phyloP scores from a whole-genome alignment of 306 rosid species.

The Ammopiptanthus mongolicus region DNA sequence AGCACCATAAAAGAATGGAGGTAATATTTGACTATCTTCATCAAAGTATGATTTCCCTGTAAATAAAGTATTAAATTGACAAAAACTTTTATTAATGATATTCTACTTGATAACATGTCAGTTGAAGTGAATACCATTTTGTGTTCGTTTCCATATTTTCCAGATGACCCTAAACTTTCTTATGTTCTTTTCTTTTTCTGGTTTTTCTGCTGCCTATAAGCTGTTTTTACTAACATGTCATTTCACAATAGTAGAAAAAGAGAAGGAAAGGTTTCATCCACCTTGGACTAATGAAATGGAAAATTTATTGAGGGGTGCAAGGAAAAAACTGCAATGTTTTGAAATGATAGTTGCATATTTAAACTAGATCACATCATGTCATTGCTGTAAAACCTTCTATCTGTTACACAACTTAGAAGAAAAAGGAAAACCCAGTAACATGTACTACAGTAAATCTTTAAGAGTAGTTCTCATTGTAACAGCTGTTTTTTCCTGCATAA shows the following conservation, averaged over 20 bases:
- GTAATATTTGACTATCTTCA: neutral
- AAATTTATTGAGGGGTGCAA: neutral
- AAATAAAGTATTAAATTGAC: neutral
- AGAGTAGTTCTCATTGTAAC: constrained; percentile 46
- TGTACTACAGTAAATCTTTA: constrained; percentile 50
- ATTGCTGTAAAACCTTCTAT: constrained; percentile 5
- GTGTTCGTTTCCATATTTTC: neutral
- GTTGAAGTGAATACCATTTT: neutral
- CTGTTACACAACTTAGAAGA: constrained; percentile 24
- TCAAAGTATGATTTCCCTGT: neutral
- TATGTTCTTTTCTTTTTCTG: neutral
- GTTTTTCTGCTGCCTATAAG: neutral
- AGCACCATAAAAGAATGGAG: neutral
- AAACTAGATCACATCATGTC: neutral
- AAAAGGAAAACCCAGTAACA: neutral
- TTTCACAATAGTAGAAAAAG: neutral
- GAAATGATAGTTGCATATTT: neutral
- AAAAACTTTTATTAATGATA: neutral
- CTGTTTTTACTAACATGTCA: neutral
- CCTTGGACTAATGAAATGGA: neutral
- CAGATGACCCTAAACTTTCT: neutral
- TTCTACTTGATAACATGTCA: neutral
- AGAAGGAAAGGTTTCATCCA: neutral
- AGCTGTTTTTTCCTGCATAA: constrained; percentile 41
- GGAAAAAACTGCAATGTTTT: neutral